Percentiles rank a stretch among this genome's conserved stretches.
These are phyloP conservation scores for Neodidymelliopsis sp. DNA, from an alignment of 2,329 filamentous ascomycete species.

Conservation along the genomic window DNA sequence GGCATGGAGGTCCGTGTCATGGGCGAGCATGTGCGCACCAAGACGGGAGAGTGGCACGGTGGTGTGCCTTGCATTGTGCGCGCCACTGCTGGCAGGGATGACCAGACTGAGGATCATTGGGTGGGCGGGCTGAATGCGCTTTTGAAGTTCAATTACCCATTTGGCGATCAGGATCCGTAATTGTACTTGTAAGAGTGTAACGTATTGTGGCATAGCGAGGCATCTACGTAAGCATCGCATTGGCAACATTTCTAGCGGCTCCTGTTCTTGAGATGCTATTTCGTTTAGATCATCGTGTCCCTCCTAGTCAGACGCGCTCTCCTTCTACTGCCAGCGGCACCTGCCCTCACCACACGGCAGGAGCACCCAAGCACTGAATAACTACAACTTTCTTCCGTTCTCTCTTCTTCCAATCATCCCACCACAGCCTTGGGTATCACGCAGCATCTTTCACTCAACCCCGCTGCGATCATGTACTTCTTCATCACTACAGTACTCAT, in stretches of 20 bases:
- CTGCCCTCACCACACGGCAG: background rate
- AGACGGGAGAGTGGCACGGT: constrained; percentile 66
- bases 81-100: constrained; percentile 50
- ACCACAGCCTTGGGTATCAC: background rate
- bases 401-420: background rate
- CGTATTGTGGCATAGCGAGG: background rate
- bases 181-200: background rate
- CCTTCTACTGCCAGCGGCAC: too few relatives aligned
- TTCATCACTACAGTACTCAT: constrained; percentile 4
- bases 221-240: background rate
- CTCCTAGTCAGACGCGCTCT: too few relatives aligned
- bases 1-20: constrained; percentile 82
- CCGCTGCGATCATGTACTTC: constrained; percentile 6
- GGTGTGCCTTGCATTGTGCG: constrained; percentile 93
- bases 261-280: too few relatives aligned
- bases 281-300: too few relatives aligned
- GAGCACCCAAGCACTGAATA: background rate
- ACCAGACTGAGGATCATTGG: constrained; percentile 84
- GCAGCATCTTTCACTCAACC: constrained; percentile 12
- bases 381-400: background rate
- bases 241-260: constrained; percentile 5
- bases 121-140: constrained; percentile 92
- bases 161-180: constrained; percentile 66
- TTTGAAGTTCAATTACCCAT: constrained; percentile 97
- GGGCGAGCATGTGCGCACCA: constrained; percentile 73